These are phyloP conservation scores for Rhodomyrtus tomentosa DNA, from an alignment of 345 rosid species.

Conservation along the genomic window DNA sequence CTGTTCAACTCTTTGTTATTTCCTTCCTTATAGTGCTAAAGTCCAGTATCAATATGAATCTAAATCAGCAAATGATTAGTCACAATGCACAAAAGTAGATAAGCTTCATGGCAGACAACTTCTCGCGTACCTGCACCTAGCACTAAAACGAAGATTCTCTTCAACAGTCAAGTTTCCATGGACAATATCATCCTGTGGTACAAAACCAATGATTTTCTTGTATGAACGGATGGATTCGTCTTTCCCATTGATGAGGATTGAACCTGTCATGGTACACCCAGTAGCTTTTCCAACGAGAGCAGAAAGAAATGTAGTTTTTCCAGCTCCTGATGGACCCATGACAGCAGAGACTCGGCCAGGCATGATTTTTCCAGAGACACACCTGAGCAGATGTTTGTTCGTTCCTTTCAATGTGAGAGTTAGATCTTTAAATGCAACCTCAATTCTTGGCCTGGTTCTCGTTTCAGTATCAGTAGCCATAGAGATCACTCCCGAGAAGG, in stretches of 20 bases:
- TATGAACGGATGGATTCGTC: conserved; percentile 62
- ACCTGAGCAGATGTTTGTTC: conserved; percentile 59
- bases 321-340: conserved; percentile 98
- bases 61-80: not conserved
- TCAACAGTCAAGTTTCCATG: conserved; percentile 93
- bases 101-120: not conserved
- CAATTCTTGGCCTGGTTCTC: conserved; percentile 64
- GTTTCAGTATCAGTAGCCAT: conserved; percentile 57
- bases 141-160: conserved; percentile 85
- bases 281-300: conserved; percentile 76
- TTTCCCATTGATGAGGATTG: conserved; percentile 68
- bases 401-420: conserved; percentile 73
- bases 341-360: conserved; percentile 98
- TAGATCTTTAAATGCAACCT: conserved; percentile 69
- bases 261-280: conserved; percentile 57
- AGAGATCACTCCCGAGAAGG: conserved; percentile 82
- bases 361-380: conserved; percentile 70
- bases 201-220: conserved; percentile 78
- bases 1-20: not conserved
- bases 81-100: not conserved
- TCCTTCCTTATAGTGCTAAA: not conserved
- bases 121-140: conserved; percentile 69
- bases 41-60: not conserved
- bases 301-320: conserved; percentile 84
- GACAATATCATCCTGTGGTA: conserved; percentile 91